These are phyloP conservation scores for Phytopythium kandeliae DNA, from an alignment of 352 stramenopile genomes.

Conservation along the genomic window DNA sequence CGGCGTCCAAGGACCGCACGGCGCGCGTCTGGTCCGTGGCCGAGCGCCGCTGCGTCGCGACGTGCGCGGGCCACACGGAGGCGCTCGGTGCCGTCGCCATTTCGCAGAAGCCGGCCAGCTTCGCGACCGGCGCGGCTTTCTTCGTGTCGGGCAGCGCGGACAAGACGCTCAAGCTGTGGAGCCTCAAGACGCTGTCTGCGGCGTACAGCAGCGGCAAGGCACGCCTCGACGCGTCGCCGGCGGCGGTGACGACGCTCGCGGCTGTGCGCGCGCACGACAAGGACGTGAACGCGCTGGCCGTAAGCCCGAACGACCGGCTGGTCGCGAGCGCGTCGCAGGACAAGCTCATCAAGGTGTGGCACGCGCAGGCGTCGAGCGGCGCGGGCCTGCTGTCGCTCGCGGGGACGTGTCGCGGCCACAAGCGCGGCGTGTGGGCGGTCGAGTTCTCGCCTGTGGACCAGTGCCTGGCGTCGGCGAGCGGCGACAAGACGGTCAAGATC, in stretches of 20 bases:
- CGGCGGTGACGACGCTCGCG: conserved; percentile 50
- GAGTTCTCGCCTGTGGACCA: conserved; percentile 96
- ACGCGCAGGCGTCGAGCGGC: conserved; percentile 48
- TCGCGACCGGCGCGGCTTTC: conserved; percentile 84
- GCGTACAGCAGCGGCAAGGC: conserved; percentile 40
- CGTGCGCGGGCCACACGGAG: conserved; percentile 93
- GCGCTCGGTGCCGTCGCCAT: conserved; percentile 91
- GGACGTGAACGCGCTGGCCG: conserved; percentile 94
- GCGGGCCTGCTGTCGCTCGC: conserved; percentile 79
- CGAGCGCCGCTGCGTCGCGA: conserved; percentile 73
- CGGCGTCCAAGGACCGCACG: conserved; percentile 93
- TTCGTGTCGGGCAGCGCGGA: conserved; percentile 96
- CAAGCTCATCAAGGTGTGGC: conserved; percentile 98
- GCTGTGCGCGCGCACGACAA: conserved; percentile 92
- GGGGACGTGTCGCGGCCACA: conserved; percentile 95
- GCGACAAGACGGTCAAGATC: conserved; percentile 96
- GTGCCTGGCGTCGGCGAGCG: conserved; percentile 92
- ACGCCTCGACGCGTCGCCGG: conserved; percentile 15
- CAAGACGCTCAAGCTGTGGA: conserved; percentile 98
- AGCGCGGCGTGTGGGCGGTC: conserved; percentile 96
- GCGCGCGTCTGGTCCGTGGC: conserved; percentile 89
- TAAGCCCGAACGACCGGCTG: conserved; percentile 97
- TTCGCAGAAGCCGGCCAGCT: conserved; percentile 80
- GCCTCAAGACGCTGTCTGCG: conserved; percentile 67
- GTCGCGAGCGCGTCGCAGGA: conserved; percentile 97